Conservation (phyloP, 371 early-diverging fungal genomes). For the Paramicrosporidium saccamoebae region DNA sequence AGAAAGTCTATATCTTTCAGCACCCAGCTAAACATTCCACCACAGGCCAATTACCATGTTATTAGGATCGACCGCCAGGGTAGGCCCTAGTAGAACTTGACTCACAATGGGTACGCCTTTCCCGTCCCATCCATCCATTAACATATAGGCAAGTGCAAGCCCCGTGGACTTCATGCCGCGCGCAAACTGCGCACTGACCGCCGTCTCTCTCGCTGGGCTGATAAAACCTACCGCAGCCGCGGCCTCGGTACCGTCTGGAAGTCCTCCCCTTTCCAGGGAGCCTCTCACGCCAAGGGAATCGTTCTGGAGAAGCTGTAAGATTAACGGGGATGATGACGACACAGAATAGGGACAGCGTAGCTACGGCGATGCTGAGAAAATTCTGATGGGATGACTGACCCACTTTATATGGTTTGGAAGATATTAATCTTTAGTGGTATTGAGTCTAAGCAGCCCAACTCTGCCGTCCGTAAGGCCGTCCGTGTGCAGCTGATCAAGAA, state of each 20-base stretch:
- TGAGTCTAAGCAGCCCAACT: slow-evolving; percentile 99
- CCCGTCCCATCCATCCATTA: too few species aligned
- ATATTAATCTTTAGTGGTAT: slow-evolving; percentile 43
- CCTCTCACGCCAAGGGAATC: slow-evolving; percentile 99
- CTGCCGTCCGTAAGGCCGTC: slow-evolving; percentile 99
- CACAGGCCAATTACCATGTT: too few species aligned
- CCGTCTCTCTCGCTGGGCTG: slow-evolving; percentile 96
- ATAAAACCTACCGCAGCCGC: slow-evolving; percentile 92
- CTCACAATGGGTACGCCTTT: too few species aligned
- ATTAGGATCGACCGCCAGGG: too few species aligned
- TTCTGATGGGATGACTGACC: too few species aligned
- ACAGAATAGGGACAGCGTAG: too few species aligned
- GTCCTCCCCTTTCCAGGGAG: slow-evolving; percentile 87
- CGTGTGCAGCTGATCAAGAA: slow-evolving; percentile 99
- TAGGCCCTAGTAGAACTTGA: too few species aligned
- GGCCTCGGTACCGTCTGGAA: slow-evolving; percentile 91
- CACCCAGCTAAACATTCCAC: too few species aligned
- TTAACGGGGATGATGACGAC: too few species aligned
- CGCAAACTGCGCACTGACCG: slow-evolving; percentile 87
- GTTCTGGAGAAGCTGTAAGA: slow-evolving; percentile 97
- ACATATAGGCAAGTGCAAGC: slow-evolving; percentile 52
- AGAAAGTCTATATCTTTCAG: too few species aligned
- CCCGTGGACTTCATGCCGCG: slow-evolving; percentile 92
- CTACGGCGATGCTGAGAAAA: too few species aligned
- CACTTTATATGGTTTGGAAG: too few species aligned